Conservation (phyloP, 768 basidiomycete genomes). For the Lactifluus hygrophoroides region DNA sequence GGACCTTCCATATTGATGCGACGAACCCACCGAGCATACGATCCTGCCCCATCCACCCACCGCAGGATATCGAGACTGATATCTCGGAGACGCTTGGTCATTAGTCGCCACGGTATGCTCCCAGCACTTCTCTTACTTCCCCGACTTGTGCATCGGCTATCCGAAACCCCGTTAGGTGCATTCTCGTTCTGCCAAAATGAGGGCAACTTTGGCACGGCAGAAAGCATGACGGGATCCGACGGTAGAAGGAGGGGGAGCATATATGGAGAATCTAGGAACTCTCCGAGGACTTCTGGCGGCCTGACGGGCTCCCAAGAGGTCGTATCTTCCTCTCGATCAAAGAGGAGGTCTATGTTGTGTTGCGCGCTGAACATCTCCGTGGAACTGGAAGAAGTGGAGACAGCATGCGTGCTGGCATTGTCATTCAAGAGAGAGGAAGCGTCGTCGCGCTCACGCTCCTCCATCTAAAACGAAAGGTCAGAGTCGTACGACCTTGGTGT, state of each 20-base stretch:
- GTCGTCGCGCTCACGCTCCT: constrained; percentile 57
- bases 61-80: constrained; percentile 51
- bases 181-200: constrained; percentile 30
- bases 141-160: constrained; percentile 29
- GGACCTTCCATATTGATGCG: constrained; percentile 27
- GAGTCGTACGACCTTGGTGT: not conserved
- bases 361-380: constrained; percentile 32
- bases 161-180: constrained; percentile 22
- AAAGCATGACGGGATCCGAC: constrained; percentile 67
- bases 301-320: constrained; percentile 70
- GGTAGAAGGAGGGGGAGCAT: constrained; percentile 89
- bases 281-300: constrained; percentile 78
- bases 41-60: constrained; percentile 60
- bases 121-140: constrained; percentile 33
- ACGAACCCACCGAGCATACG: constrained; percentile 53
- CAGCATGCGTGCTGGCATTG: constrained; percentile 24
- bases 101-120: constrained; percentile 48
- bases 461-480: constrained; percentile 39
- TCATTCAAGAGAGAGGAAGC: constrained; percentile 33
- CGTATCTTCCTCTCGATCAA: constrained; percentile 58
- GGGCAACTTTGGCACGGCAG: constrained; percentile 51
- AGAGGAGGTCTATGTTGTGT: constrained; percentile 68
- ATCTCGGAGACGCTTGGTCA: constrained; percentile 52
- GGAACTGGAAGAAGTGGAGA: constrained; percentile 23
- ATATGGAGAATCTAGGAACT: constrained; percentile 83